A percentile compares a stretch with the other conserved stretches of the same genome.
These are phyloP conservation scores for Penicillium argentinense DNA, from an alignment of 495 filamentous ascomycete genomes.

Conservation along the genomic window DNA sequence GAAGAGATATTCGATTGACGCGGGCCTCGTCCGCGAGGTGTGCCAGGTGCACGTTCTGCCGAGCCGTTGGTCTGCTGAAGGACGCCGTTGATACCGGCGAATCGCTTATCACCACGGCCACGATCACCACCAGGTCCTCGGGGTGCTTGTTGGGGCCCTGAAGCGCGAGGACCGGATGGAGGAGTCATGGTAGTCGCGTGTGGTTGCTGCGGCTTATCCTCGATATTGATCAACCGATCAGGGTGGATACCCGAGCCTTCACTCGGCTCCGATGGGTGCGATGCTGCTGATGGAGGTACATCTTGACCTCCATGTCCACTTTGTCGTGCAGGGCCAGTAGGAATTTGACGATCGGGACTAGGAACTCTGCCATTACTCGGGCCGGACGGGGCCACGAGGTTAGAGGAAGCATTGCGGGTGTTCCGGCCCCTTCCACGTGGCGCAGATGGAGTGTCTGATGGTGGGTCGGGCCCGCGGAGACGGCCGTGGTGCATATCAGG, in stretches of 20 bases:
- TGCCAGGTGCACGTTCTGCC: conserved; percentile 31
- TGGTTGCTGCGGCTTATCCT: conserved; percentile 19
- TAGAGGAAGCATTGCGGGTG: conserved; percentile 28
- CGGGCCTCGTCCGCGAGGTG: conserved; percentile 40
- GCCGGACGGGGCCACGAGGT: conserved; percentile 25
- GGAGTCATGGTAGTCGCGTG: conserved; percentile 26
- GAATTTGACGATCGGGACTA: conserved; percentile 33
- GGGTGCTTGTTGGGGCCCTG: conserved; percentile 25
- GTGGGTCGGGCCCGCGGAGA: conserved; percentile 52
- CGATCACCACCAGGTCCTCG: conserved; percentile 39
- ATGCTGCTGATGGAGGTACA: conserved; percentile 21
- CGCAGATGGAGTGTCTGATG: conserved; percentile 66
- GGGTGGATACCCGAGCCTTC: conserved; percentile 48
- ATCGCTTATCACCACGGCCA: conserved; percentile 44
- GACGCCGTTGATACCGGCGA: conserved; percentile 44
- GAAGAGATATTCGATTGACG: conserved; percentile 27
- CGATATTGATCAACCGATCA: conserved; percentile 43
- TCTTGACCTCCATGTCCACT: conserved; percentile 31
- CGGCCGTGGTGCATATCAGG: conserved; percentile 57
- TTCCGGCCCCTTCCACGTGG: conserved; percentile 47
- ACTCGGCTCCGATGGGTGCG: conserved; percentile 24
- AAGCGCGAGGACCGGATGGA: conserved; percentile 41
- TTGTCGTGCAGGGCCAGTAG: conserved; percentile 39
- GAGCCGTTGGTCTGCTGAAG: conserved; percentile 42
- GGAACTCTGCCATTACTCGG: conserved; percentile 23